Percentiles rank a stretch among this genome's conserved stretches.
phyloP scores from a whole-genome alignment of 1,139 yeast species.

The Geotrichum aggregatum region DNA sequence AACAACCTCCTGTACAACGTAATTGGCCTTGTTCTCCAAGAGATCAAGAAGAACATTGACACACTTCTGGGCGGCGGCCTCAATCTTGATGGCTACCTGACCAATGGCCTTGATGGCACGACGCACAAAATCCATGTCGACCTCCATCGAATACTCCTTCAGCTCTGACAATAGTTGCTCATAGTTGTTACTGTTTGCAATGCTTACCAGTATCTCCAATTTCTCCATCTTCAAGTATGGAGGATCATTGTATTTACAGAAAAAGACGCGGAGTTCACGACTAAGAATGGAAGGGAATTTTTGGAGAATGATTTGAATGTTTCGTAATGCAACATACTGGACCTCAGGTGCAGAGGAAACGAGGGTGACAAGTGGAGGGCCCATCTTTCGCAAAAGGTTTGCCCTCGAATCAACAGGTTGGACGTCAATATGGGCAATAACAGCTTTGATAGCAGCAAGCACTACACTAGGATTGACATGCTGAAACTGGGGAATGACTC shows the following conservation, averaged over 20 bases:
- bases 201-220: conserved; percentile 80
- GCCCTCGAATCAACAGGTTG: conserved; percentile 47
- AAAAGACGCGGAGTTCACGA: conserved; percentile 83
- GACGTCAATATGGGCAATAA: conserved; percentile 64
- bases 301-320: conserved; percentile 83
- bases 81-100: conserved; percentile 79
- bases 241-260: conserved; percentile 92
- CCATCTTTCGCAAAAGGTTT: conserved; percentile 60
- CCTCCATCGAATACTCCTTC: conserved; percentile 88
- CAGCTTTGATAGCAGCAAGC: conserved; percentile 76
- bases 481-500: conserved; percentile 92
- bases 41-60: conserved; percentile 71
- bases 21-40: conserved; percentile 71
- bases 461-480: conserved; percentile 97
- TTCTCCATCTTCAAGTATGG: conserved; percentile 88
- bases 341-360: conserved; percentile 89
- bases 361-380: conserved; percentile 89
- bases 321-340: conserved; percentile 90
- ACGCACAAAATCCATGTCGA: conserved; percentile 82
- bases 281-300: conserved; percentile 77
- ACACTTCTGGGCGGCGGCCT: conserved; percentile 58
- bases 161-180: conserved; percentile 73
- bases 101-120: conserved; percentile 82
- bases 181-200: conserved; percentile 69
- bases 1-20: conserved; percentile 74